Conservation (phyloP, 2,329 filamentous ascomycete species). For the Monosporascus sp. region DNA sequence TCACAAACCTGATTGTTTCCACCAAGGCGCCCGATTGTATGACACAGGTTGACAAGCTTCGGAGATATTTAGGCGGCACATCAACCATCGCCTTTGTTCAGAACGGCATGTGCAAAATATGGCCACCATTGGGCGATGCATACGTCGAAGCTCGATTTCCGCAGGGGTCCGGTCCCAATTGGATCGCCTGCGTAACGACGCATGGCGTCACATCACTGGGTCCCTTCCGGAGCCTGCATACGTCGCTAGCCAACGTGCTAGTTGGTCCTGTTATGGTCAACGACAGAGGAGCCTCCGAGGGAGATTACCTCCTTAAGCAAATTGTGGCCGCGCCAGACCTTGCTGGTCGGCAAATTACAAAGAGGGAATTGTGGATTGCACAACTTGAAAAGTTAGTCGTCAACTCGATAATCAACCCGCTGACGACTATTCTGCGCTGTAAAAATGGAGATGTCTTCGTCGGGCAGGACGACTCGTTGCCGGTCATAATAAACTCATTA, state of each 20-base stretch:
- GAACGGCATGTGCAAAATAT: slow-evolving; percentile 74
- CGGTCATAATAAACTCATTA: slow-evolving; percentile 60
- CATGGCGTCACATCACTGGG: slow-evolving; percentile 50
- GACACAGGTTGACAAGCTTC: slow-evolving; percentile 53
- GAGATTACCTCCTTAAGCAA: slow-evolving; percentile 35
- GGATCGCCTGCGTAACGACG: slow-evolving; percentile 61
- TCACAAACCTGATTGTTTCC: slow-evolving; percentile 71
- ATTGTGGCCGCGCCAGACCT: slow-evolving; percentile 40
- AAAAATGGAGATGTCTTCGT: slow-evolving; percentile 73
- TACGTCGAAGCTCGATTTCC: slow-evolving; percentile 40
- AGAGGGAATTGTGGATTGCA: slow-evolving; percentile 44
- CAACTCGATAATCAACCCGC: slow-evolving; percentile 76
- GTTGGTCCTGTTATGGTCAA: slow-evolving; percentile 41
- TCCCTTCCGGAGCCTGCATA: slow-evolving; percentile 47
- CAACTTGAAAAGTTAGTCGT: slow-evolving; percentile 84
- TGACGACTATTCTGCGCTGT: slow-evolving; percentile 73
- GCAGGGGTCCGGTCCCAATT: slow-evolving; percentile 50
- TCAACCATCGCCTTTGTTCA: slow-evolving; percentile 82
- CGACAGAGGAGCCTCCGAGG: background rate
- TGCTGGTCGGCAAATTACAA: slow-evolving; percentile 32
- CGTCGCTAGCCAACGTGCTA: slow-evolving; percentile 42
- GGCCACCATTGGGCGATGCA: slow-evolving; percentile 44
- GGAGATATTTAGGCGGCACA: slow-evolving; percentile 53
- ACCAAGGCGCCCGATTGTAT: slow-evolving; percentile 69
- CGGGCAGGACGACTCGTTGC: slow-evolving; percentile 44